Evolutionary conservation across 2,329 filamentous ascomycete genomes (phyloP).

Genomic region (Colletotrichum agaves): DNA sequence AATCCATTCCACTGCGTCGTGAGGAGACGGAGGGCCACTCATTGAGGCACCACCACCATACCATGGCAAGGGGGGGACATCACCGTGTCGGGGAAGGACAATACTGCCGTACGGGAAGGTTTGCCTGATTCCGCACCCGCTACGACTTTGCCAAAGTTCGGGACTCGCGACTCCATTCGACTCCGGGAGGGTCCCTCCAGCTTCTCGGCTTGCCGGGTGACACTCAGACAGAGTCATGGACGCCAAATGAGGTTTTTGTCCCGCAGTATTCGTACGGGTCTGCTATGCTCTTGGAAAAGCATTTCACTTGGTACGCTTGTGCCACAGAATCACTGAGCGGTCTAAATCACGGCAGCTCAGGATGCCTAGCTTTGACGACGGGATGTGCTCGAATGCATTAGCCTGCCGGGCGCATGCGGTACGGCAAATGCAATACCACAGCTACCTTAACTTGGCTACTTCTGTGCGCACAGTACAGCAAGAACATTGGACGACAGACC

Average conservation of each 20-base stretch:
- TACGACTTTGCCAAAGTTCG: slow-evolving; percentile 14
- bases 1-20: background rate
- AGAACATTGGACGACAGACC: slow-evolving; percentile 28
- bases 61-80: slow-evolving; percentile 3
- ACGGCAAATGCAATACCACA: no score
- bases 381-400: background rate
- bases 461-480: background rate
- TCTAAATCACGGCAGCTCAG: background rate
- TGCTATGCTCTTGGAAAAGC: no score
- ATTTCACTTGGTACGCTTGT: no score
- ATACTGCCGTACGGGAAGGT: slow-evolving; percentile 10
- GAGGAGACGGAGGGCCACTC: slow-evolving; percentile 6
- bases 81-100: slow-evolving; percentile 6
- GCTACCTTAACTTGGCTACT: background rate
- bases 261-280: no score
- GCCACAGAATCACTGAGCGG: no score
- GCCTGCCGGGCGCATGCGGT: background rate
- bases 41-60: slow-evolving; percentile 12
- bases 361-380: background rate
- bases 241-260: no score
- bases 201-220: background rate
- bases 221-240: no score
- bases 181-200: no score
- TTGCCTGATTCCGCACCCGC: slow-evolving; percentile 18
- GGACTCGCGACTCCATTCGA: background rate